Base-by-base conservation (phyloP, 2,329 filamentous ascomycete species). In the Ophiostoma piceae region DNA sequence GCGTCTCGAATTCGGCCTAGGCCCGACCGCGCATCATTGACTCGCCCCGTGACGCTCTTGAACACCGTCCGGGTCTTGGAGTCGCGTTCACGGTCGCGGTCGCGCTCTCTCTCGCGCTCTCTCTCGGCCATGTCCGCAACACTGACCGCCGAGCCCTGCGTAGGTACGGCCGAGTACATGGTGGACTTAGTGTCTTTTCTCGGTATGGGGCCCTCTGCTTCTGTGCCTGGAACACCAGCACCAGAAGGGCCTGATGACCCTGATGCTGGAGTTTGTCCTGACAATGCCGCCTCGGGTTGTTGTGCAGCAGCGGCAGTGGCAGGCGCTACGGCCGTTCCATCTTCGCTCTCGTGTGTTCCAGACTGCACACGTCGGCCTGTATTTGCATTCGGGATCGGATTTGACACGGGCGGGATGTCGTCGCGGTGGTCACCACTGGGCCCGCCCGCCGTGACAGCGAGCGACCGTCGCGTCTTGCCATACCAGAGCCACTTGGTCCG, bases 401-500 rank as follows among this genome's bases (percentile, higher is more conserved):
- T 41, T 41, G 39, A 14, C 3, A 39, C 60, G 3, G 60, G 19
- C 16, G 2, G 29, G 16, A 7, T 35, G 60, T n/a, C 32, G 32
- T 65, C 29, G 32, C 35, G 19, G 60, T 64, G 7, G 32, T 37
- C 62, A 19, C 7, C 35, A 65, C 19, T 22, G 5, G 35, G 35
- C 2, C 19, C 62, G 9, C 62, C 35, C 19, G 57, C 51, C 12
- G 54, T 26, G 9, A 22, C 62, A 19, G 62, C 62, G 19, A 12
- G 32, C 35, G 62, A 39, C 2, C 62, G 62, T 19, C 90, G 88
- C 51, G 92, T 86, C 78, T 97, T 98, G 19, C 94, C 95, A 72
- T 92, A 85, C 95, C 95, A 99, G 1, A 99, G 84, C 92, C 94
- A 98, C 78, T 96, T 97, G 19, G 92, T 85, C 70, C 91, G 87